Conservation (phyloP, 768 basidiomycete species). For the Phlebiopsis flavidoalba region DNA sequence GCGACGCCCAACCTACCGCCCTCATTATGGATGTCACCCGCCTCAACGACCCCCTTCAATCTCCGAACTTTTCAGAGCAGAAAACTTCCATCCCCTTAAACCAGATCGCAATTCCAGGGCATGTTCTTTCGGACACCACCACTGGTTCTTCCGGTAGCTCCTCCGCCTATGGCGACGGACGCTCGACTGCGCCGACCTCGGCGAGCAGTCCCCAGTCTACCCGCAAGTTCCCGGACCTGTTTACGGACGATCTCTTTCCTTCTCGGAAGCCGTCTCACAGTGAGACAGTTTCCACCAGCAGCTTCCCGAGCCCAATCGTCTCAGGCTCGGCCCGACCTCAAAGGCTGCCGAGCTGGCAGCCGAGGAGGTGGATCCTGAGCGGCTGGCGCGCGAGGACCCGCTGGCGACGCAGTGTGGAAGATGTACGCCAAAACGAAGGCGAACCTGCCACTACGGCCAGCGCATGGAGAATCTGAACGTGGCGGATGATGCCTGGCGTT, state of each 20-base stretch:
- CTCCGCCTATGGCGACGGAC: conserved; percentile 18
- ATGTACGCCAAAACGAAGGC: conserved; percentile 91
- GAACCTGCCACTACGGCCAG: conserved; percentile 84
- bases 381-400: conserved; percentile 79
- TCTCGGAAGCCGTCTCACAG: conserved; percentile 33
- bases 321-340: conserved; percentile 69
- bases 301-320: conserved; percentile 59
- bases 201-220: conserved; percentile 21
- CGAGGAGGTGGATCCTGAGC: conserved; percentile 53
- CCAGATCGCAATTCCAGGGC: conserved; percentile 17
- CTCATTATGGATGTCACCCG: conserved; percentile 82
- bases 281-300: conserved; percentile 32
- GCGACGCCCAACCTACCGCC: conserved; percentile 55
- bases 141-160: conserved; percentile 23
- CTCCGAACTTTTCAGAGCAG: conserved; percentile 29
- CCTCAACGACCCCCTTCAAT: conserved; percentile 42
- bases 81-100: conserved; percentile 18
- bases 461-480: conserved; percentile 97
- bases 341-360: conserved; percentile 34
- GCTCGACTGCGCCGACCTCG: conserved; percentile 23
- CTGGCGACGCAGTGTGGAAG: conserved; percentile 96
- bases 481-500: conserved; percentile 98
- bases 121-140: conserved; percentile 16
- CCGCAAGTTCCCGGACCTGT: conserved; percentile 39
- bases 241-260: conserved; percentile 64